Evolutionary conservation across 2,329 filamentous ascomycete species (phyloP).

Genomic region (Nigrograna mackinnonii): DNA sequence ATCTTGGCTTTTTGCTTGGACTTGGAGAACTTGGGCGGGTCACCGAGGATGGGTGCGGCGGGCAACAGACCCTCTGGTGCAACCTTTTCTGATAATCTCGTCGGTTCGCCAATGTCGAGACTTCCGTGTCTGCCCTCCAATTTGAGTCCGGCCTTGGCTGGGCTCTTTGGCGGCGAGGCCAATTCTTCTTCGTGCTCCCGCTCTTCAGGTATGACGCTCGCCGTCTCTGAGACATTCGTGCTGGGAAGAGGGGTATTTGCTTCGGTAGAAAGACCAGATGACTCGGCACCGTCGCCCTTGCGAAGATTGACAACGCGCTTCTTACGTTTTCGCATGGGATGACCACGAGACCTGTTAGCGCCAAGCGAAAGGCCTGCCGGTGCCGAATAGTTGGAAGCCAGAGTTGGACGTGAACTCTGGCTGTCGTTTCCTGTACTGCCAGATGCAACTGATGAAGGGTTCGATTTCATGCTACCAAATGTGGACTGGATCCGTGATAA

Average conservation of each 20-base stretch:
- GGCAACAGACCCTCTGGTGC: constrained; percentile 25
- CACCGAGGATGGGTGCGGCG: constrained; percentile 28
- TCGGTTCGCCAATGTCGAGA: constrained; percentile 28
- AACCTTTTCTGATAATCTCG: constrained; percentile 19
- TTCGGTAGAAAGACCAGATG: constrained; percentile 56
- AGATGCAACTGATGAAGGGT: constrained; percentile 36
- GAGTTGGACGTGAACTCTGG: constrained; percentile 67
- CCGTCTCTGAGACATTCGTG: constrained; percentile 62
- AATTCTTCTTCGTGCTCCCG: constrained; percentile 33
- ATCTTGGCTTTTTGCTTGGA: constrained; percentile 22
- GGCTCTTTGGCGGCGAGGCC: constrained; percentile 34
- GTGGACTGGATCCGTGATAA: constrained; percentile 52
- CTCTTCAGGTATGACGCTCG: constrained; percentile 40
- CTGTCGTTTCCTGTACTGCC: constrained; percentile 52
- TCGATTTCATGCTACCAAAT: constrained; percentile 52
- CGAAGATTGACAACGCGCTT: constrained; percentile 80
- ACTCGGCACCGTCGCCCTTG: constrained; percentile 55
- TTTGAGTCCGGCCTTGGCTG: constrained; percentile 20
- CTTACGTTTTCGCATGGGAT: constrained; percentile 76
- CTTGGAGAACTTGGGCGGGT: constrained; percentile 23
- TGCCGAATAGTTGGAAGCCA: constrained; percentile 65
- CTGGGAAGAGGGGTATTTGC: constrained; percentile 55
- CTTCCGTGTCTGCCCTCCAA: constrained; percentile 27
- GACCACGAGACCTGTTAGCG: constrained; percentile 61
- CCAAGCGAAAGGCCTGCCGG: constrained; percentile 66